These are phyloP conservation scores for Pseudogymnoascus destructans DNA, from an alignment of 2,329 filamentous ascomycete species.

Conservation along the genomic window DNA sequence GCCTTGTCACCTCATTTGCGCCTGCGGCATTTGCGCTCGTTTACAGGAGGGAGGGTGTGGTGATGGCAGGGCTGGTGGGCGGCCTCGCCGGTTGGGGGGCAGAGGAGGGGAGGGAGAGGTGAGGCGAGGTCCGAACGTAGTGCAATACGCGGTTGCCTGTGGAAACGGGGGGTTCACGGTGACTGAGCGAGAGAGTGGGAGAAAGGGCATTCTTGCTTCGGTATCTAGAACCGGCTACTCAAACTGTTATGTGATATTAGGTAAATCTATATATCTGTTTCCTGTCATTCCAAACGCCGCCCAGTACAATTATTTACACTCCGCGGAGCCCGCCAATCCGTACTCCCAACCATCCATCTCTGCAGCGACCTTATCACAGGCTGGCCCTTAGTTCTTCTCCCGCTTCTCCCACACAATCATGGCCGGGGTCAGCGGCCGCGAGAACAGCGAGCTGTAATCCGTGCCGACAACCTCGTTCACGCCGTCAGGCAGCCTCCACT, in stretches of 20 bases:
- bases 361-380: neutral
- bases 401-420: constrained; percentile 65
- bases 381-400: constrained; percentile 26
- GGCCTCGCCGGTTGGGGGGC: neutral
- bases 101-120: neutral
- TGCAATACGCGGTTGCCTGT: neutral
- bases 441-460: constrained; percentile 60
- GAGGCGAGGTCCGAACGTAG: neutral
- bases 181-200: neutral
- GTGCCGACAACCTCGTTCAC: constrained; percentile 54
- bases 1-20: neutral
- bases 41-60: neutral
- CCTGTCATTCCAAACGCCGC: neutral
- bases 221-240: neutral
- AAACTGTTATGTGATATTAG: neutral
- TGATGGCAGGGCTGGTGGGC: neutral
- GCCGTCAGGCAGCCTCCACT: constrained; percentile 64
- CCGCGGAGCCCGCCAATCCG: neutral
- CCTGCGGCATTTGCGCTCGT: neutral
- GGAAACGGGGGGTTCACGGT: neutral
- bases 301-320: neutral
- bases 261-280: neutral
- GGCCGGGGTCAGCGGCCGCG: constrained; percentile 57
- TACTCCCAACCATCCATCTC: neutral
- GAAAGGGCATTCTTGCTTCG: neutral